Evolutionary conservation across 2,329 filamentous ascomycete genomes (phyloP).

Genomic region (Blastomyces gilchristii): DNA sequence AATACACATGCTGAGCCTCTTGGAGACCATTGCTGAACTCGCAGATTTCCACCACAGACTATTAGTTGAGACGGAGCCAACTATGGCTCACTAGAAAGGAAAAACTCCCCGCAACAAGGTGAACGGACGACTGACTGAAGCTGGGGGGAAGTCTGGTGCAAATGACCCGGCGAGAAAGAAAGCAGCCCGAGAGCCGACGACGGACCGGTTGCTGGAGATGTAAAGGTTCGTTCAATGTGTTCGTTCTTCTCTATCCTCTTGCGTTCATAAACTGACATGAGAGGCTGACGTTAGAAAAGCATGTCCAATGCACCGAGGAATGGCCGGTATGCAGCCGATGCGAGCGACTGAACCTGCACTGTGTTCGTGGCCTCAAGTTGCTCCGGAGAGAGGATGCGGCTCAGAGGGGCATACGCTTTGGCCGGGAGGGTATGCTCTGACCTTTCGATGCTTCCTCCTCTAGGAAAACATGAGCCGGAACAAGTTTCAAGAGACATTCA

Average conservation of each 20-base stretch:
- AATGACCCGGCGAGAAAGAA: slow-evolving; percentile 12
- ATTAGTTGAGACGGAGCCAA: background rate
- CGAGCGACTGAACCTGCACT: slow-evolving; percentile 19
- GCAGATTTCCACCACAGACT: background rate
- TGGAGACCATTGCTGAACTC: background rate
- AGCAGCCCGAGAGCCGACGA: slow-evolving; percentile 18
- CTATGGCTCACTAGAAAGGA: background rate
- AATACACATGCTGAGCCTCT: background rate
- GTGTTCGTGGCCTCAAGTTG: slow-evolving; percentile 20
- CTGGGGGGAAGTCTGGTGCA: background rate
- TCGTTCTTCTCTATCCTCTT: background rate
- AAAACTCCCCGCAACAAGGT: background rate
- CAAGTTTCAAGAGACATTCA: background rate
- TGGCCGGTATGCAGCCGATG: slow-evolving; percentile 22
- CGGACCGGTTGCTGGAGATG: slow-evolving; percentile 22
- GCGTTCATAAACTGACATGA: background rate
- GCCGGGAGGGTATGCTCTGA: slow-evolving; percentile 18
- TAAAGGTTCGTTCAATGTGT: slow-evolving; percentile 17
- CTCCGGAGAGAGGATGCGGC: slow-evolving; percentile 25
- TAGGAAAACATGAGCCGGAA: background rate
- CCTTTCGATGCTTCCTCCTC: background rate
- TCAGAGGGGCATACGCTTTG: slow-evolving; percentile 22
- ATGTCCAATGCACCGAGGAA: slow-evolving; percentile 26
- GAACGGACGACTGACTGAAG: background rate
- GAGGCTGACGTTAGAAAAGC: slow-evolving; percentile 16